These are phyloP conservation scores for Metarhizium guizhouense DNA, from an alignment of 2,329 filamentous ascomycete species.

Conservation along the genomic window DNA sequence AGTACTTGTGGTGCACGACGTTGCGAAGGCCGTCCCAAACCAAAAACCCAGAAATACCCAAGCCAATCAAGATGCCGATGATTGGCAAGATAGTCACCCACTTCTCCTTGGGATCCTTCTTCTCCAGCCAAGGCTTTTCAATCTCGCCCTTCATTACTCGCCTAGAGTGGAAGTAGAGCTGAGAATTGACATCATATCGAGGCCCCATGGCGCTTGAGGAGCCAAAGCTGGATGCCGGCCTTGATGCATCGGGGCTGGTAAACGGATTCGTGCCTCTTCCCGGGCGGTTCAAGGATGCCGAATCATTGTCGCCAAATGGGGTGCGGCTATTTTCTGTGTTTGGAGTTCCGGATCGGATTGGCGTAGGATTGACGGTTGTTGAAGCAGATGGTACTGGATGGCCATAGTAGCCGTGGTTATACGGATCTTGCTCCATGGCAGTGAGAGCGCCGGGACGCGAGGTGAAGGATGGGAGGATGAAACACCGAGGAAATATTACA, in stretches of 20 bases:
- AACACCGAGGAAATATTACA: not conserved
- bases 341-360: slow-evolving; percentile 32
- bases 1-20: slow-evolving; percentile 69
- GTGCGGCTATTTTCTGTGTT: slow-evolving; percentile 30
- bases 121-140: slow-evolving; percentile 70
- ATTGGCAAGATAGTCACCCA: slow-evolving; percentile 78
- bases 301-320: slow-evolving; percentile 32
- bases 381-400: slow-evolving; percentile 23
- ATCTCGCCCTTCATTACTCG: slow-evolving; percentile 63
- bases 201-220: slow-evolving; percentile 31
- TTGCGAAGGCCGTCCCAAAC: slow-evolving; percentile 66
- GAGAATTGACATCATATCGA: slow-evolving; percentile 27
- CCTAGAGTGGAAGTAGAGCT: slow-evolving; percentile 64
- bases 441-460: not conserved
- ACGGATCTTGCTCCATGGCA: slow-evolving; percentile 19
- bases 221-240: slow-evolving; percentile 38
- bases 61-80: slow-evolving; percentile 59
- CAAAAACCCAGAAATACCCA: slow-evolving; percentile 59
- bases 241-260: slow-evolving; percentile 33
- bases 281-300: slow-evolving; percentile 24
- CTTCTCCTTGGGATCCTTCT: slow-evolving; percentile 69
- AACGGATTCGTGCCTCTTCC: slow-evolving; percentile 33
- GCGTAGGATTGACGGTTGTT: slow-evolving; percentile 29
- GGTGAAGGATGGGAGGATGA: not conserved
- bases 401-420: slow-evolving; percentile 15